Percentiles rank a stretch among this genome's conserved stretches.
Conservation (phyloP, 139 green algal species). For the Coelastrella sp. region DNA sequence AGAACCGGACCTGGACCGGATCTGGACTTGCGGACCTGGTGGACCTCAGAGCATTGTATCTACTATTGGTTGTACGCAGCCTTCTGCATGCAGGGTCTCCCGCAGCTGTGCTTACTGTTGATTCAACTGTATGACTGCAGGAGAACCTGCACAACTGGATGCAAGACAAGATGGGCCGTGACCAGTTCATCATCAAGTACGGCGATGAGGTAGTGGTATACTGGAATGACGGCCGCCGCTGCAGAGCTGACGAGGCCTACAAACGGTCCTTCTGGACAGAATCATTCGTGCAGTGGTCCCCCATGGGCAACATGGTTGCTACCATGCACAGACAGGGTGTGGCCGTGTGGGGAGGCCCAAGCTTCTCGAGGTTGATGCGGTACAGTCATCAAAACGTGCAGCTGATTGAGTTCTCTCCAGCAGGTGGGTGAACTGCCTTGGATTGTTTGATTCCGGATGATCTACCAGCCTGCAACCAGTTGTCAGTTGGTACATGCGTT, state of each 20-base stretch:
- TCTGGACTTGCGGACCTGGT: no score
- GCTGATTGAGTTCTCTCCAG: conserved; percentile 90
- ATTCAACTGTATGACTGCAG: conserved; percentile 35
- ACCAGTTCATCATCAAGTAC: conserved; percentile 96
- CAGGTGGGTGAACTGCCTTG: neutral
- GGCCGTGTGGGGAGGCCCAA: conserved; percentile 92
- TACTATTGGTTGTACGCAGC: neutral
- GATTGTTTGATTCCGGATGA: no score
- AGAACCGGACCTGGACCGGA: no score
- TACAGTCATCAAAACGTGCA: conserved; percentile 68
- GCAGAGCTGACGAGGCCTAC: conserved; percentile 70
- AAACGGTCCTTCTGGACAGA: conserved; percentile 92
- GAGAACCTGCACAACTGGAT: conserved; percentile 93
- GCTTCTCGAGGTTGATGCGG: conserved; percentile 72
- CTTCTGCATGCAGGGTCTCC: neutral
- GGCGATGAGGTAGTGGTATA: conserved; percentile 80
- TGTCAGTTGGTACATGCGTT: no score
- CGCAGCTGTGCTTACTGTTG: neutral
- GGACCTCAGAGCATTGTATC: no score
- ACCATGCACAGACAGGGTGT: conserved; percentile 93
- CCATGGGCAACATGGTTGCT: conserved; percentile 84
- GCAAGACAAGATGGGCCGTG: conserved; percentile 90
- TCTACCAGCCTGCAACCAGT: no score
- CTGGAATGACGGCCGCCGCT: conserved; percentile 86
- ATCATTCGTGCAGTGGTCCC: conserved; percentile 94